Conservation (phyloP, 129 eudicot genomes). For the Centrapalus pauciflorus region DNA sequence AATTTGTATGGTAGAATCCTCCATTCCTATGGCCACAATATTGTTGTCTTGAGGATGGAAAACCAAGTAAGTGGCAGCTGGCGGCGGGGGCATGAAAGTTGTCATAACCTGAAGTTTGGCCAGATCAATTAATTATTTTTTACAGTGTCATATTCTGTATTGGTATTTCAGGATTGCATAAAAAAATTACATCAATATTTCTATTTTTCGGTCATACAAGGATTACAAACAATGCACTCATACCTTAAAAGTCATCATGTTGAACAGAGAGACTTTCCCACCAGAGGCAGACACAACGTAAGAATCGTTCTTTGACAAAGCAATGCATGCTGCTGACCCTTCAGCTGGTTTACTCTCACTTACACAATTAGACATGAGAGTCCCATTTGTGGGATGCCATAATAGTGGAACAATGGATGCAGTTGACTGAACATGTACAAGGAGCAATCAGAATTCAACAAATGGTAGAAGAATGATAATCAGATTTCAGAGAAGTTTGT, state of each 20-base stretch:
- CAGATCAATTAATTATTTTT: constrained; percentile 3
- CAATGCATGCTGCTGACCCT: constrained; percentile 75
- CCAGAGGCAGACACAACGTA: constrained; percentile 93
- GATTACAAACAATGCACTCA: neutral
- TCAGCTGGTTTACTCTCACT: constrained; percentile 60
- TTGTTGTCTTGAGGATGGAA: constrained; percentile 92
- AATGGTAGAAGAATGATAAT: neutral
- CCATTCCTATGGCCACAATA: constrained; percentile 83
- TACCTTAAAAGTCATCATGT: constrained; percentile 94
- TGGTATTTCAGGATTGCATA: neutral
- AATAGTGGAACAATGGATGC: constrained; percentile 60
- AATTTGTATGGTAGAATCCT: constrained; percentile 70
- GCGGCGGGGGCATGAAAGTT: constrained; percentile 87
- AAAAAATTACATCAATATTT: neutral
- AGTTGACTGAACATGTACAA: constrained; percentile 44
- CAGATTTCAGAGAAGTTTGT: neutral
- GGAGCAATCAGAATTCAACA: constrained; percentile 27
- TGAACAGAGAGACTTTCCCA: constrained; percentile 82
- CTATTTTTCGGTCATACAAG: neutral
- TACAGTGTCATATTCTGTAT: neutral
- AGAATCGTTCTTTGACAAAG: constrained; percentile 83
- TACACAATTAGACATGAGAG: constrained; percentile 60
- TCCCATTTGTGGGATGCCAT: constrained; percentile 80
- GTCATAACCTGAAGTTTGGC: constrained; percentile 59
- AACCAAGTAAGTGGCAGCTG: constrained; percentile 76